Conservation (phyloP, 2,329 filamentous ascomycete genomes). For the Helicocarpus griseus region DNA sequence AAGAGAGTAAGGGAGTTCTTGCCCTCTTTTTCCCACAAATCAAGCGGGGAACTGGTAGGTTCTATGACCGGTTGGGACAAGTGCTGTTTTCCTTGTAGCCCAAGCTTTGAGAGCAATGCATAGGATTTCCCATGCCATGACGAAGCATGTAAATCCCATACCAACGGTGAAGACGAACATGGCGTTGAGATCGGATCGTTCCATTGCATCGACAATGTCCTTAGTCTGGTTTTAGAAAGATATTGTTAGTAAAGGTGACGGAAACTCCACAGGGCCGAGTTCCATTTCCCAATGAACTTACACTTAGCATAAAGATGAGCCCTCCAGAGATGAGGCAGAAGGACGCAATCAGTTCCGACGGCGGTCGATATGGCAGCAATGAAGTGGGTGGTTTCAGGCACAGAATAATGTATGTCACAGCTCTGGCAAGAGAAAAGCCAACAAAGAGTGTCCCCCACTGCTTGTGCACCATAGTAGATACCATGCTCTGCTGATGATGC, state of each 20-base stretch:
- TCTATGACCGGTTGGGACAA: constrained; percentile 10
- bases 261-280: background rate
- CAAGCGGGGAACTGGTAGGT: background rate
- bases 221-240: constrained; percentile 48
- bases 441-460: constrained; percentile 86
- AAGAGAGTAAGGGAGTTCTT: background rate
- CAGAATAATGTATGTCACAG: constrained; percentile 66
- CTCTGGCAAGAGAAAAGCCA: constrained; percentile 68
- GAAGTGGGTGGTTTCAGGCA: constrained; percentile 76
- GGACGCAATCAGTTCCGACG: constrained; percentile 75
- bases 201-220: constrained; percentile 68
- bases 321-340: constrained; percentile 86
- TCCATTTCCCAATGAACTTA: constrained; percentile 37
- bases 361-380: constrained; percentile 70
- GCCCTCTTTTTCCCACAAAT: background rate
- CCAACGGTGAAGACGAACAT: constrained; percentile 91
- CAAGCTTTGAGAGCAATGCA: constrained; percentile 80
- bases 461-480: constrained; percentile 83
- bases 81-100: constrained; percentile 48
- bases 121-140: constrained; percentile 77
- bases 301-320: constrained; percentile 84
- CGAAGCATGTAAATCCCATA: constrained; percentile 69
- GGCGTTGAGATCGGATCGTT: constrained; percentile 66
- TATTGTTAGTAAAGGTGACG: constrained; percentile 11
- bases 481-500: constrained; percentile 73